Conservation (phyloP, 768 basidiomycete genomes). For the Hypholoma sublateritium region DNA sequence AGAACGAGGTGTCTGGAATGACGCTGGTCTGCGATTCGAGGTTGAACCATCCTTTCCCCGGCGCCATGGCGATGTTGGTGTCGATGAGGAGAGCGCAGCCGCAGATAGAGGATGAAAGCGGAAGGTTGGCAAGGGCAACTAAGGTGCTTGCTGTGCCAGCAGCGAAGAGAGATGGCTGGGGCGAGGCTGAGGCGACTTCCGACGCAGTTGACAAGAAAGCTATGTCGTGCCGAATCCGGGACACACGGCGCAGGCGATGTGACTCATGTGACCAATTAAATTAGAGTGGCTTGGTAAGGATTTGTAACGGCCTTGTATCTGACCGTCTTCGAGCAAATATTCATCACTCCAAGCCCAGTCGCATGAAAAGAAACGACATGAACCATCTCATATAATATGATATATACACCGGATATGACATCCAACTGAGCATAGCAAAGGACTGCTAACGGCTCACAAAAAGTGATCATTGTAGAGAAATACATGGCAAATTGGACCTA, state of each 20-base stretch:
- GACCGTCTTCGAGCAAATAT: too few species aligned
- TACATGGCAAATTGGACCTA: constrained; percentile 1
- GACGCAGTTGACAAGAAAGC: constrained; percentile 7
- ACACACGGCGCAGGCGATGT: not conserved
- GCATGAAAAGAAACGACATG: too few species aligned
- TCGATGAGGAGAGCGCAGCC: not conserved
- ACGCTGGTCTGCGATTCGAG: constrained; percentile 61
- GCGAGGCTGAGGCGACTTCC: constrained; percentile 10
- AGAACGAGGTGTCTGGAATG: constrained; percentile 79
- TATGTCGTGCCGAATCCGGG: constrained; percentile 3
- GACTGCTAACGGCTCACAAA: not conserved
- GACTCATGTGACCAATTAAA: constrained; percentile 4
- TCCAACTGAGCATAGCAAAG: too few species aligned
- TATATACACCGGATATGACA: too few species aligned
- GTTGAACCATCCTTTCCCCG: constrained; percentile 84
- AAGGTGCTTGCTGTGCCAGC: constrained; percentile 31
- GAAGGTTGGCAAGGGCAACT: not conserved
- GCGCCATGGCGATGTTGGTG: constrained; percentile 32
- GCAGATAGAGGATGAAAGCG: not conserved
- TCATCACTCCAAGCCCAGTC: too few species aligned
- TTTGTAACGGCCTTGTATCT: not conserved
- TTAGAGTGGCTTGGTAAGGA: not conserved
- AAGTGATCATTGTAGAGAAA: not conserved
- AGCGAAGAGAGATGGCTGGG: constrained; percentile 19
- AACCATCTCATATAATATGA: too few species aligned